These are phyloP conservation scores for Morella rubra DNA, from an alignment of 306 rosid genomes.

Conservation along the genomic window DNA sequence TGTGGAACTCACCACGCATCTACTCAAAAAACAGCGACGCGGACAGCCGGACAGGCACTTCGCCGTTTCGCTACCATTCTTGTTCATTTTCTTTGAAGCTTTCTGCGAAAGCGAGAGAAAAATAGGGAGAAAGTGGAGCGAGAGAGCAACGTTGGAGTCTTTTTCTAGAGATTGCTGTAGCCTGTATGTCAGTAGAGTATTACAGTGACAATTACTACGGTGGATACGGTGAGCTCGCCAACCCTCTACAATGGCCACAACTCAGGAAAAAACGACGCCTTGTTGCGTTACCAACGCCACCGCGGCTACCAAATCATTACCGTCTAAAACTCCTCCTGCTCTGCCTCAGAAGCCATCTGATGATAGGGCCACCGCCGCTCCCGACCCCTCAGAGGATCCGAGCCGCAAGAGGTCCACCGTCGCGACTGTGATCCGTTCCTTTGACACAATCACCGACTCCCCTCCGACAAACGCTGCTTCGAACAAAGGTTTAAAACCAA, in stretches of 20 bases:
- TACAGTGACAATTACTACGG: conserved; percentile 54
- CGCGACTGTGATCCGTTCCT: conserved; percentile 45
- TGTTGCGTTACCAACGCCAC: conserved; percentile 29
- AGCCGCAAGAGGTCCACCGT: conserved; percentile 39
- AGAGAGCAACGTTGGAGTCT: background rate
- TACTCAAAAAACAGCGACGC: background rate
- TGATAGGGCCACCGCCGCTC: conserved; percentile 13
- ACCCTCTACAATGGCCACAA: conserved; percentile 88
- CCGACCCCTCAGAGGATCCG: conserved; percentile 39
- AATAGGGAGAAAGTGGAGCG: background rate
- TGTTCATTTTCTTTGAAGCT: background rate
- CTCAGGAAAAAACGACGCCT: conserved; percentile 86
- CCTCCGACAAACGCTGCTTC: conserved; percentile 47
- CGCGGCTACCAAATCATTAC: conserved; percentile 23
- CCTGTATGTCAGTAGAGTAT: conserved; percentile 66
- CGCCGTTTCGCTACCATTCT: background rate
- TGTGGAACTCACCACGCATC: background rate
- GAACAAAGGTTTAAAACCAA: conserved; percentile 48
- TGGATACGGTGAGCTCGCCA: conserved; percentile 62
- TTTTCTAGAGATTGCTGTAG: conserved; percentile 36
- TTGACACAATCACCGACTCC: conserved; percentile 50
- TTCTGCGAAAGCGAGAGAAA: conserved; percentile 15
- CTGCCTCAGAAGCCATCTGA: conserved; percentile 9
- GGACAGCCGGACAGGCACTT: background rate
- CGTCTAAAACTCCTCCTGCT: conserved; percentile 6